These are phyloP conservation scores for Phytophthora pistaciae DNA, from an alignment of 352 stramenopile genomes.

Conservation along the genomic window DNA sequence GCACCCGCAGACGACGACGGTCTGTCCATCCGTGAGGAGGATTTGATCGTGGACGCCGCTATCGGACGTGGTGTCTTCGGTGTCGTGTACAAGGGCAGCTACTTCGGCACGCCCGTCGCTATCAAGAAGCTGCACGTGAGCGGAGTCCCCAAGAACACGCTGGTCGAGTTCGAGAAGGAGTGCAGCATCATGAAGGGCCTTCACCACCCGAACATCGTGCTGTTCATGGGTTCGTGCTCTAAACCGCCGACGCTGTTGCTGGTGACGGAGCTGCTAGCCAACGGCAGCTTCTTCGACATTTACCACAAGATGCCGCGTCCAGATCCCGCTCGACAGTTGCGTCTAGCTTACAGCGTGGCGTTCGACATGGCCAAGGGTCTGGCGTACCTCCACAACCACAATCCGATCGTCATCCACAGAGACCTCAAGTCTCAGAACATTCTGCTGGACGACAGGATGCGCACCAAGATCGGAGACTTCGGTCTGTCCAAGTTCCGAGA, in stretches of 20 bases:
- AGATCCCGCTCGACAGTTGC: constrained; percentile 59
- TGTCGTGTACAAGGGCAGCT: constrained; percentile 85
- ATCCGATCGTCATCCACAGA: constrained; percentile 98
- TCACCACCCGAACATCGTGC: constrained; percentile 97
- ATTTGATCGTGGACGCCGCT: constrained; percentile 70
- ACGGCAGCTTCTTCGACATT: constrained; percentile 89
- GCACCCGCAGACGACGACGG: constrained; percentile 66
- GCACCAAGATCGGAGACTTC: constrained; percentile 88
- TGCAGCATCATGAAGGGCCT: constrained; percentile 91
- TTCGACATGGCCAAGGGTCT: constrained; percentile 94
- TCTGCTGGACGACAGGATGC: constrained; percentile 84
- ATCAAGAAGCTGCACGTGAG: constrained; percentile 89
- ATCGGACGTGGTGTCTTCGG: constrained; percentile 86
- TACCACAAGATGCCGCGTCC: constrained; percentile 85
- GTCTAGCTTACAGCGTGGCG: constrained; percentile 82
- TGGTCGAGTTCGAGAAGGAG: constrained; percentile 87
- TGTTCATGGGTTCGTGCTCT: constrained; percentile 98
- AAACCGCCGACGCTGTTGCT: constrained; percentile 96
- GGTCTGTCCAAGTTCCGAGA: constrained; percentile 87
- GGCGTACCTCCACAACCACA: constrained; percentile 97
- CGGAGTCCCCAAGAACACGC: constrained; percentile 82
- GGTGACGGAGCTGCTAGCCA: constrained; percentile 93
- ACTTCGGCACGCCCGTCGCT: constrained; percentile 84
- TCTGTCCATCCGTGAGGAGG: constrained; percentile 82
- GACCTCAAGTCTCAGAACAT: constrained; percentile 88